Conservation (phyloP, 192 early-diverging fungal species). For the Lunasporangiospora selenospora region DNA sequence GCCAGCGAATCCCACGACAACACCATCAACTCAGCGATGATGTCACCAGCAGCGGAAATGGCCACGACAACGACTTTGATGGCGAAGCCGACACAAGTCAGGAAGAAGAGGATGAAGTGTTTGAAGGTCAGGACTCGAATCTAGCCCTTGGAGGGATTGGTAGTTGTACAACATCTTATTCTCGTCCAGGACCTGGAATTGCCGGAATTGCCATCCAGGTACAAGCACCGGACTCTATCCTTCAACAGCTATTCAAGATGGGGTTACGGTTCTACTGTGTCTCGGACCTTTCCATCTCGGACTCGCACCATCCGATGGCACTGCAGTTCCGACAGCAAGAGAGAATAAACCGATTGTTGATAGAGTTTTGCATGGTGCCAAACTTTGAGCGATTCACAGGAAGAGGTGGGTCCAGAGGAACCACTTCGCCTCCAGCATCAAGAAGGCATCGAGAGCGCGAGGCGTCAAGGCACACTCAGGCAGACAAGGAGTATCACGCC, state of each 20-base stretch:
- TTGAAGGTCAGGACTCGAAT: constrained; percentile 24
- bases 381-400: constrained; percentile 8
- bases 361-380: constrained; percentile 43
- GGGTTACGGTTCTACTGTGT: constrained; percentile 43
- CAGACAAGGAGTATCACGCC: constrained; percentile 15
- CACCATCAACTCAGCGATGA: no score
- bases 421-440: neutral
- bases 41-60: no score
- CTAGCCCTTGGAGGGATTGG: constrained; percentile 40
- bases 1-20: no score
- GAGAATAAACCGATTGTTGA: constrained; percentile 27
- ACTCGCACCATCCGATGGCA: constrained; percentile 25
- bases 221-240: constrained; percentile 30
- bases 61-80: neutral
- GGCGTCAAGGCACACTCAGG: neutral
- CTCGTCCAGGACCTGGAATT: constrained; percentile 37
- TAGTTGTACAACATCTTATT: constrained; percentile 35
- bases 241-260: constrained; percentile 20
- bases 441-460: neutral
- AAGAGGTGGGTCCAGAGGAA: no score
- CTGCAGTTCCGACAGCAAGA: constrained; percentile 37
- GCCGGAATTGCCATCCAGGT: constrained; percentile 39
- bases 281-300: constrained; percentile 42
- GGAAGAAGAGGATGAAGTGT: constrained; percentile 7
- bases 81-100: neutral